Percentiles rank a stretch among this genome's conserved stretches.
Evolutionary conservation across 1,139 yeast species (phyloP).

Genomic region (Suhomyces kunorum): DNA sequence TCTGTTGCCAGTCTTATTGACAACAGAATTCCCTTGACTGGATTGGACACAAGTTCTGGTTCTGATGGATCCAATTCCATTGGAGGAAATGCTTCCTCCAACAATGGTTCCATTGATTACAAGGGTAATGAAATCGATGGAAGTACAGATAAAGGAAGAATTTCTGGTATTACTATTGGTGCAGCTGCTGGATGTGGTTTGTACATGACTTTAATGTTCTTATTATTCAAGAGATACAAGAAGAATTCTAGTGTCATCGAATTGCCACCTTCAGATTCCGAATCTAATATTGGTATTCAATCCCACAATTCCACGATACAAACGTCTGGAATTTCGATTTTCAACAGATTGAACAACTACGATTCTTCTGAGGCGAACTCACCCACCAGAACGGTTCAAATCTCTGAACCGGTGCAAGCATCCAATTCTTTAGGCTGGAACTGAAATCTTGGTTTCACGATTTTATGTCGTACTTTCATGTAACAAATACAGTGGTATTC

Average conservation of each 20-base stretch:
- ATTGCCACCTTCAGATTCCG: constrained; percentile 47
- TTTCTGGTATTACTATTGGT: constrained; percentile 64
- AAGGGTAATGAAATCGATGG: constrained; percentile 15
- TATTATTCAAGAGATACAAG: constrained; percentile 42
- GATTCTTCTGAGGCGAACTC: constrained; percentile 13
- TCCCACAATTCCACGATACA: constrained; percentile 21
- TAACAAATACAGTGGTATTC: background rate
- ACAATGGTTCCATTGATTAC: constrained; percentile 47
- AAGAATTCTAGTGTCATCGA: constrained; percentile 36
- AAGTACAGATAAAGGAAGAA: constrained; percentile 37
- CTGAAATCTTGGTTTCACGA: constrained; percentile 3
- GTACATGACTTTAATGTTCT: constrained; percentile 55
- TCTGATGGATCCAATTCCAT: constrained; percentile 19
- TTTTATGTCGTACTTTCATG: background rate
- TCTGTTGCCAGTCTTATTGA: constrained; percentile 62
- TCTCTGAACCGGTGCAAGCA: constrained; percentile 49
- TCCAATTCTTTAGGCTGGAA: constrained; percentile 50
- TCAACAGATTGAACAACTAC: constrained; percentile 32
- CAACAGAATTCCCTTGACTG: constrained; percentile 61
- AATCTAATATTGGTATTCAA: constrained; percentile 37
- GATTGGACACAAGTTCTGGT: constrained; percentile 37
- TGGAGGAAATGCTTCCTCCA: constrained; percentile 14
- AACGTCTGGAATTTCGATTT: constrained; percentile 31
- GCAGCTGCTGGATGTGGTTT: constrained; percentile 65
- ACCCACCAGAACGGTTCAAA: constrained; percentile 28